Base-by-base conservation (phyloP, 2,329 filamentous ascomycete genomes). In the Penicillium griseofulvum region DNA sequence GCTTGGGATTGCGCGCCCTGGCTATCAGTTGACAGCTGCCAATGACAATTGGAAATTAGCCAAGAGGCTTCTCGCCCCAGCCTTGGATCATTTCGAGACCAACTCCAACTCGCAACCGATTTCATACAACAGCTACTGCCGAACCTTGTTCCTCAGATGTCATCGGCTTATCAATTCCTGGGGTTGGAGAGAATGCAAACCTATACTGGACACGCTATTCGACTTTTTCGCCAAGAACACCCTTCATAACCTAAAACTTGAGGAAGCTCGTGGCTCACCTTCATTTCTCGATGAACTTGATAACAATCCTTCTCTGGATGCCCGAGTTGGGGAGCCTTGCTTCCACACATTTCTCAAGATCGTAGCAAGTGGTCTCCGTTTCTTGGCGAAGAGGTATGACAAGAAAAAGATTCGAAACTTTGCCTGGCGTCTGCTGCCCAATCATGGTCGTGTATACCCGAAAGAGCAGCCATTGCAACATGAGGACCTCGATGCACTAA, bases 281-380 rank as follows among this genome's bases (percentile, higher is more conserved):
- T 58, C 61, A 2, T 86, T 85, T 55, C 75, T 87, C 17, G 77
- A 83, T 49, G 63, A 78, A 39, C 73, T 84, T 3, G 72, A 78
- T 31, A 64, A 68, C 16, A 66, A 73, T 16, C 78, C 78, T 9
- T 68, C 64, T 1, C 60, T 85, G 16, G 73, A 77, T 2, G 66
- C 81, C 7, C 71, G 74, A 41, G 64, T 72, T 0, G 75, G 76
- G 11, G 83, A 87, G 54, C 75, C 73, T 19, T 80, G 81, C 11
- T 87, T 86, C 51, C 81, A 83, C 61, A 79, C 85, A 5, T 79
- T 85, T 55, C 70, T 87, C 36, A 87, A 86, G 65, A 78, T 80
- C 42, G 71, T 85, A 19, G 81, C 74, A 16, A 71, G 74, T 36
- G 80, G 81, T 8, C 65, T 86, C 8, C 72, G 71, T 19, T 75